A percentile compares a stretch with the other conserved stretches of the same genome.
phyloP scores from a whole-genome alignment of 805 yeast species.

The Candida michaelii region DNA sequence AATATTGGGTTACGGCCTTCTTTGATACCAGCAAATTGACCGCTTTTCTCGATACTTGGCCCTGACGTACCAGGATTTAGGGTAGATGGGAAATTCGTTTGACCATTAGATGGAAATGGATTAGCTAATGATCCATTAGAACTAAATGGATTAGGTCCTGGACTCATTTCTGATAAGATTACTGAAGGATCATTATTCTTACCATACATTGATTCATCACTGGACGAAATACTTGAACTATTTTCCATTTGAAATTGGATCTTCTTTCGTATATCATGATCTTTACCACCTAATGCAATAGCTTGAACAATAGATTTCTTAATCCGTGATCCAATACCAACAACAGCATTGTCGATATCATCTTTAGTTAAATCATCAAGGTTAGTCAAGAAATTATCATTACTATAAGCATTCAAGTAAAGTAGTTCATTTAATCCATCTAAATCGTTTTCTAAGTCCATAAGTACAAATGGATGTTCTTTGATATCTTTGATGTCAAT shows the following conservation, averaged over 20 bases:
- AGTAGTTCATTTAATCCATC: conserved; percentile 36
- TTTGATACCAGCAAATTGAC: conserved; percentile 25
- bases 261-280: conserved; percentile 21
- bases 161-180: conserved; percentile 29
- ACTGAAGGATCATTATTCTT: conserved; percentile 23
- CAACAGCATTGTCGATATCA: conserved; percentile 75
- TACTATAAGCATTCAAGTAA: conserved; percentile 24
- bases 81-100: too few species aligned
- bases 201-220: conserved; percentile 27
- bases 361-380: conserved; percentile 48
- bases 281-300: conserved; percentile 27
- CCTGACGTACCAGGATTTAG: too few species aligned
- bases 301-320: conserved; percentile 51
- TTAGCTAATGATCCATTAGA: conserved; percentile 7
- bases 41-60: neutral
- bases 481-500: conserved; percentile 72
- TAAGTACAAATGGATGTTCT: conserved; percentile 62
- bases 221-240: conserved; percentile 25
- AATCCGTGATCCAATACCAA: conserved; percentile 74
- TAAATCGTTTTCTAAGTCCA: conserved; percentile 40
- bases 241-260: conserved; percentile 25
- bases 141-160: conserved; percentile 11
- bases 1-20: conserved; percentile 29
- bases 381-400: conserved; percentile 5
- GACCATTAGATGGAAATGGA: conserved; percentile 14